These are phyloP conservation scores for Lichtheimia hyalospora DNA, from an alignment of 371 early-diverging fungal species.

Conservation along the genomic window DNA sequence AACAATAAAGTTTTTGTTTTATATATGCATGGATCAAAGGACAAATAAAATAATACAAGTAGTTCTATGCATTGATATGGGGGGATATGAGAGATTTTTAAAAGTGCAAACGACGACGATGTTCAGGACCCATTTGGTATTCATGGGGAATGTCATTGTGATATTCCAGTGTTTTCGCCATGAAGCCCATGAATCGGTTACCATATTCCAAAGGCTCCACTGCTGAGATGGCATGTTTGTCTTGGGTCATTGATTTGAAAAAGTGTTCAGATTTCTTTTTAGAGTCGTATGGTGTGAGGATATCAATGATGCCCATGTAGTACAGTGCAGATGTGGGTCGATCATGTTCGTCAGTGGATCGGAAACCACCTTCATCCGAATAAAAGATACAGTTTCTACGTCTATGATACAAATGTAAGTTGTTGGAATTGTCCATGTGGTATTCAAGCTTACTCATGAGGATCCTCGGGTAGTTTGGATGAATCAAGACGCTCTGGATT, in stretches of 20 bases:
- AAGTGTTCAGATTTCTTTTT: constrained; percentile 89
- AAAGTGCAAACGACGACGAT: too few species aligned
- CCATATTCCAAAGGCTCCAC: constrained; percentile 92
- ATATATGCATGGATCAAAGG: too few species aligned
- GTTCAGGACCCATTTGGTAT: constrained; percentile 20
- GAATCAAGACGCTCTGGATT: constrained; percentile 70
- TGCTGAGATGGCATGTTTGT: constrained; percentile 83
- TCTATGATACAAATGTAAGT: constrained; percentile 23
- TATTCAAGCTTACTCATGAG: constrained; percentile 37
- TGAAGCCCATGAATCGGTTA: constrained; percentile 86
- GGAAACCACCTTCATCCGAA: constrained; percentile 90
- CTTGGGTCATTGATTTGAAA: constrained; percentile 82
- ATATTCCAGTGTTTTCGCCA: constrained; percentile 56
- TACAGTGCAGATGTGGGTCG: constrained; percentile 74
- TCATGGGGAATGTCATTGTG: constrained; percentile 46
- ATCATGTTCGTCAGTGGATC: constrained; percentile 76
- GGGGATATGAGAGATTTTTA: too few species aligned
- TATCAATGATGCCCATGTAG: constrained; percentile 96
- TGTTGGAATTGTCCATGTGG: background rate
- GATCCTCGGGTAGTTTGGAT: constrained; percentile 54
- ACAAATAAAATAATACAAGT: too few species aligned
- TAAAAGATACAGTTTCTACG: constrained; percentile 82
- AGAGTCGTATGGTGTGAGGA: constrained; percentile 93
- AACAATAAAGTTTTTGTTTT: too few species aligned
- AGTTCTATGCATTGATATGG: too few species aligned